phyloP scores from a whole-genome alignment of 495 filamentous ascomycete genomes.

The Aspergillus coremiiformis region DNA sequence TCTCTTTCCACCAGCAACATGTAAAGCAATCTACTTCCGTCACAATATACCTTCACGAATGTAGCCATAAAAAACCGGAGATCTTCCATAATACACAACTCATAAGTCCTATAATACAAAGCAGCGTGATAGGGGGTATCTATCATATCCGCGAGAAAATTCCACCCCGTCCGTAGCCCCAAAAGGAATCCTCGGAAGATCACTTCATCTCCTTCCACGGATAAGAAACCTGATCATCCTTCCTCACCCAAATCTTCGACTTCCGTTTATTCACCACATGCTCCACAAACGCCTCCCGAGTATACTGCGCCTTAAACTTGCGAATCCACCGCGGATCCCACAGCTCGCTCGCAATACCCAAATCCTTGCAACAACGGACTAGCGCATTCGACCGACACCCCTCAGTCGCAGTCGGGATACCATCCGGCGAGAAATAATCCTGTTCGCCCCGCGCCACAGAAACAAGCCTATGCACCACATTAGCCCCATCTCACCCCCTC shows the following conservation, averaged over 20 bases:
- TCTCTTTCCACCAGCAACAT: background rate
- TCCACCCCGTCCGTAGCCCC: no score
- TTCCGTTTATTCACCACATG: slow-evolving; percentile 81
- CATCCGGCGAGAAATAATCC: slow-evolving; percentile 85
- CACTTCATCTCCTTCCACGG: slow-evolving; percentile 62
- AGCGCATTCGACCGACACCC: slow-evolving; percentile 96
- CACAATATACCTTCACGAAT: background rate
- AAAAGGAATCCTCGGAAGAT: background rate
- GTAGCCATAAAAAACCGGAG: background rate
- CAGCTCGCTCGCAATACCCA: slow-evolving; percentile 88
- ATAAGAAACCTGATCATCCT: slow-evolving; percentile 72
- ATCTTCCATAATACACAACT: background rate
- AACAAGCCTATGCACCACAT: slow-evolving; percentile 56
- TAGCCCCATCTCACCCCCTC: background rate
- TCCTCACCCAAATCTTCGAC: slow-evolving; percentile 78
- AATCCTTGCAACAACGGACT: slow-evolving; percentile 95
- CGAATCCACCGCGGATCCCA: slow-evolving; percentile 95
- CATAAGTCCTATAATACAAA: background rate
- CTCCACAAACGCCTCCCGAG: slow-evolving; percentile 72
- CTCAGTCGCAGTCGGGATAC: slow-evolving; percentile 93
- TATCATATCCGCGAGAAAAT: no score
- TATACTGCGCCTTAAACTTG: slow-evolving; percentile 57
- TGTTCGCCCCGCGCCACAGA: slow-evolving; percentile 92
- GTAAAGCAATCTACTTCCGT: background rate
- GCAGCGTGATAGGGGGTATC: background rate